Conservation (phyloP, 768 basidiomycete species). For the Xerocomellus intermedius region DNA sequence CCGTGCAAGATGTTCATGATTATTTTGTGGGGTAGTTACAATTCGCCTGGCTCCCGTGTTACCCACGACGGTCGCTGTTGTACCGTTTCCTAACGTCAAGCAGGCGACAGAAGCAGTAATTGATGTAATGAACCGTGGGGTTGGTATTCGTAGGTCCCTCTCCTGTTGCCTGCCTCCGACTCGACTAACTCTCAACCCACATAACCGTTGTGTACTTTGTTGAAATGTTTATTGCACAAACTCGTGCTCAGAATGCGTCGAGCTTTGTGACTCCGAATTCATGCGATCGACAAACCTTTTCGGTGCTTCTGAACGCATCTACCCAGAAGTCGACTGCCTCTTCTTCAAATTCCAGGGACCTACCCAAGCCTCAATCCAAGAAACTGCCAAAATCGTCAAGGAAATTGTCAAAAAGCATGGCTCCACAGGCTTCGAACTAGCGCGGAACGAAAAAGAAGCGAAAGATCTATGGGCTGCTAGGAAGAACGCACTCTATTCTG, state of each 20-base stretch:
- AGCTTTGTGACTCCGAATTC: conserved; percentile 72
- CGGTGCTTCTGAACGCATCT: conserved; percentile 53
- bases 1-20: not conserved
- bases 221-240: not conserved
- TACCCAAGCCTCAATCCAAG: conserved; percentile 53
- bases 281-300: conserved; percentile 61
- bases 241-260: conserved; percentile 65
- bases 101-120: conserved; percentile 72
- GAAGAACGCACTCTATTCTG: conserved; percentile 62
- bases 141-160: conserved; percentile 65
- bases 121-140: conserved; percentile 68
- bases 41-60: conserved; percentile 77
- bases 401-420: conserved; percentile 62
- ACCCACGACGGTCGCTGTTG: conserved; percentile 80
- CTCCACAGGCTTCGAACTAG: conserved; percentile 64
- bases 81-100: conserved; percentile 74
- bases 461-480: conserved; percentile 70
- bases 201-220: not conserved
- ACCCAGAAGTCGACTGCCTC: conserved; percentile 64
- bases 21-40: conserved; percentile 49
- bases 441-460: conserved; percentile 62
- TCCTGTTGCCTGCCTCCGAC: not conserved
- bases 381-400: conserved; percentile 59
- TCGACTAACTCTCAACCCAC: not conserved
- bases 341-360: conserved; percentile 89